phyloP scores from a whole-genome alignment of 176 grass and related monocot species.

The Triticum dicoccoides region DNA sequence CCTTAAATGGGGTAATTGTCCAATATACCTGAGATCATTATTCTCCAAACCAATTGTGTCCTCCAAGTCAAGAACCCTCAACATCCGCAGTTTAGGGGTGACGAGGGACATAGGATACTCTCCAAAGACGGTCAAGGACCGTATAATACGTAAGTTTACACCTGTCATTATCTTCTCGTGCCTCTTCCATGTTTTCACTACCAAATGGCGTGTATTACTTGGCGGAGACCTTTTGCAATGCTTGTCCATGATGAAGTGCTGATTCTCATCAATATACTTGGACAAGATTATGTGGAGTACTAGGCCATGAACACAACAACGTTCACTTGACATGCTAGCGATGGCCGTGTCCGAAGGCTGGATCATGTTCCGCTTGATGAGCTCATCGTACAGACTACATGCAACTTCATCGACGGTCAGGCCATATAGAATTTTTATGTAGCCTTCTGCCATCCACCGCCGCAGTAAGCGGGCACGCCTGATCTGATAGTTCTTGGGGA shows the following conservation, averaged over 20 bases:
- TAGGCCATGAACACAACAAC: slow-evolving; percentile 38
- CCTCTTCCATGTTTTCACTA: slow-evolving; percentile 7
- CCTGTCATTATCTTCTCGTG: background rate
- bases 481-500: no score
- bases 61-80: slow-evolving; percentile 46
- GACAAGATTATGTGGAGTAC: slow-evolving; percentile 34
- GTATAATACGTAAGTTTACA: background rate
- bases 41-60: background rate
- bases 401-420: no score
- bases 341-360: slow-evolving; percentile 3
- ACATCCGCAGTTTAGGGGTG: background rate
- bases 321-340: background rate
- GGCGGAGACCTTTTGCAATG: background rate
- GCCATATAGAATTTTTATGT: no score
- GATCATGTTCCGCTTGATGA: slow-evolving; percentile 18
- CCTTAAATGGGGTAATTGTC: slow-evolving; percentile 31
- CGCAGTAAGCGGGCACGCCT: no score
- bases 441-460: no score
- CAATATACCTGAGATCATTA: slow-evolving; percentile 21
- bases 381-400: no score
- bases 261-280: slow-evolving; percentile 40
- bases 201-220: slow-evolving; percentile 34
- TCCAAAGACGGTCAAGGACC: slow-evolving; percentile 38
- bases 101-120: background rate
- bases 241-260: slow-evolving; percentile 27